Base-by-base conservation (phyloP, 2,329 filamentous ascomycete species). In the Hymenoscyphus infarciens region DNA sequence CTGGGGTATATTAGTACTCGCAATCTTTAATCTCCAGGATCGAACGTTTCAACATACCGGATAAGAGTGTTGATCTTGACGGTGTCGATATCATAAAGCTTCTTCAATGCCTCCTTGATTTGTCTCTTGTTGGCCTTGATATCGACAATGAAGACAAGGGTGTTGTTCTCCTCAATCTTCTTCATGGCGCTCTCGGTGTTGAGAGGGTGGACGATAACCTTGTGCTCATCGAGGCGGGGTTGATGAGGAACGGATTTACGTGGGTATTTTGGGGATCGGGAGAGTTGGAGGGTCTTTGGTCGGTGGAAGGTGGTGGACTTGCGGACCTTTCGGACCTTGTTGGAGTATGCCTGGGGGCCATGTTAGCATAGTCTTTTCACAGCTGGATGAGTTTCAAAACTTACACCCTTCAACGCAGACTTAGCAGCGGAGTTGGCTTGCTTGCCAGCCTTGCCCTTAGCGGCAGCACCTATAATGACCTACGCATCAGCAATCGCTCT, bases 111-210 rank as follows among this genome's bases (percentile, higher is more conserved):
- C 75, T 87, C 85, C 87, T 97, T 97, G 84, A 99, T 99, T 85
- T 99, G 95, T 78, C 92, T 88, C 91, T 99, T 99, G 89, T 99
- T 99, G 80, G 94, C 88, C 89, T 96, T 96, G 80, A 94, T 83
- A 74, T 97, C 90, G 77, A 96, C 92, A 74, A 97, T 96, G 87
- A 97, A 97, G 78, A 96, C 92, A 60, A 99, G 88, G 73, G 95
- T 99, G 88, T 99, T 99, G 88, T 99, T 93, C 90, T 99, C 95
- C 87, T 99, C 95, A 75, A 99, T 97, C 90, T 97, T 97, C 92
- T 99, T 99, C 94, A 99, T 98, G 77, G 96, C 95, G 77, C 90
- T 95, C 90, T 99, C 95, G 66, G 95, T 99, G 89, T 99, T 99
- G 78, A 99, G 87, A 72, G 95, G 95, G 88, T 97, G 92, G 77